Percentiles rank a stretch among this genome's conserved stretches.
Conservation (phyloP, 2,329 filamentous ascomycete genomes). For the Westerdykella sp. region DNA sequence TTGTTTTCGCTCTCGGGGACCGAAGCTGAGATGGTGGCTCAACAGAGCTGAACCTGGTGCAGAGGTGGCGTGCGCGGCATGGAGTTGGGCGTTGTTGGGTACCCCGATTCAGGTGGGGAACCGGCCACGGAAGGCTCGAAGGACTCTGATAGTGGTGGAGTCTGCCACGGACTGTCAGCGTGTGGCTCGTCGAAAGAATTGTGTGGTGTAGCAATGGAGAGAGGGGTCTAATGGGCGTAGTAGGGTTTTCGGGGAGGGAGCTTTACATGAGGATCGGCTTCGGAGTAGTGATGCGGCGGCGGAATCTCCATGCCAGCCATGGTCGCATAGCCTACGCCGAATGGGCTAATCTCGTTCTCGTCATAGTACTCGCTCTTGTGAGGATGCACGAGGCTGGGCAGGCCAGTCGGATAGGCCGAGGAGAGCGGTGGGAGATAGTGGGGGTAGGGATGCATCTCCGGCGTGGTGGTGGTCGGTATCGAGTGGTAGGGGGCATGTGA, state of each 20-base stretch:
- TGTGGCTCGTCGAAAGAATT: conserved; percentile 25
- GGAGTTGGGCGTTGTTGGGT: conserved; percentile 64
- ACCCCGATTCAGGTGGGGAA: conserved; percentile 39
- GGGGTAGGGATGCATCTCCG: conserved; percentile 45
- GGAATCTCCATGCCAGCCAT: conserved; percentile 60
- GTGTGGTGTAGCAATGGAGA: conserved; percentile 16
- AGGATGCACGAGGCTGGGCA: conserved; percentile 55
- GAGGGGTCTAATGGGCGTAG: conserved; percentile 27
- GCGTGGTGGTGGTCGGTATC: conserved; percentile 32
- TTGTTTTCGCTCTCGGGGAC: not conserved
- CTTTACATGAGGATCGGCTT: conserved; percentile 71
- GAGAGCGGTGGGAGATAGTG: conserved; percentile 50
- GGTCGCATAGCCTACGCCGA: conserved; percentile 63
- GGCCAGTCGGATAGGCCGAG: conserved; percentile 47
- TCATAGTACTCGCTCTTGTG: conserved; percentile 62
- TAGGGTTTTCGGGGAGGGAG: conserved; percentile 39
- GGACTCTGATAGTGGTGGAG: conserved; percentile 68
- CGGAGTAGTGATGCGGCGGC: conserved; percentile 56
- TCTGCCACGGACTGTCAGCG: conserved; percentile 49
- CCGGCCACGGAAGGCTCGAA: conserved; percentile 57
- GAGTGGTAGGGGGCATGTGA: conserved; percentile 34
- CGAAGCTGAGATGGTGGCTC: conserved; percentile 4
- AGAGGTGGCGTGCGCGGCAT: conserved; percentile 61
- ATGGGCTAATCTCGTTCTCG: conserved; percentile 56
- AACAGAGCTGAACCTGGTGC: conserved; percentile 31